Conservation (phyloP, 495 filamentous ascomycete genomes). For the Peziza echinospora region DNA sequence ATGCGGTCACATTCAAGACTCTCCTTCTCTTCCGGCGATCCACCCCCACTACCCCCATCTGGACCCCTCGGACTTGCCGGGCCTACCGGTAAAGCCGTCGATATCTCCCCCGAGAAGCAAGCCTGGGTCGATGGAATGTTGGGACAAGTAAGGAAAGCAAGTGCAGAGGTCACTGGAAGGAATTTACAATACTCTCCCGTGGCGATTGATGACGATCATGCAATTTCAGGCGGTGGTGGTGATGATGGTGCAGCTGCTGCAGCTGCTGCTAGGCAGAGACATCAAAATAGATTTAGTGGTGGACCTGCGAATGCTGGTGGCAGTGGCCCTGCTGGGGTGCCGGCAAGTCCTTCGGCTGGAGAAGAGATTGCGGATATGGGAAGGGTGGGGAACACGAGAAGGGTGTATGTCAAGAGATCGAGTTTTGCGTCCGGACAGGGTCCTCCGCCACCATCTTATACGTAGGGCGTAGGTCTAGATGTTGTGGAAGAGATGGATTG, state of each 20-base stretch:
- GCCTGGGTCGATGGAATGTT: constrained; percentile 57
- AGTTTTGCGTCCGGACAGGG: background rate
- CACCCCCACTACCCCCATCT: constrained; percentile 23
- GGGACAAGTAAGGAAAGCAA: constrained; percentile 38
- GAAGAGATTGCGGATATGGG: background rate
- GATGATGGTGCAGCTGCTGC: background rate
- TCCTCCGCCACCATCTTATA: background rate
- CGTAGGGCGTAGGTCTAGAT: background rate
- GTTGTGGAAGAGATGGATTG: background rate
- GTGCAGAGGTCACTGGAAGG: no score
- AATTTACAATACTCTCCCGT: constrained; percentile 19
- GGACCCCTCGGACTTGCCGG: constrained; percentile 40
- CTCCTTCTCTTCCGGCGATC: no score
- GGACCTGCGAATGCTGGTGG: background rate
- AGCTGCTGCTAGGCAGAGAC: background rate
- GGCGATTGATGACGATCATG: no score
- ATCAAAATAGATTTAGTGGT: background rate
- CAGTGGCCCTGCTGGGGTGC: background rate
- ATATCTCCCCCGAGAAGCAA: constrained; percentile 40
- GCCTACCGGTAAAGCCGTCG: constrained; percentile 29
- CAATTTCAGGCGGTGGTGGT: background rate
- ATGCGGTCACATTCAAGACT: no score
- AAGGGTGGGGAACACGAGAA: background rate
- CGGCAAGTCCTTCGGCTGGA: background rate
- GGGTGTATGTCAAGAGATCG: background rate